Evolutionary conservation across 2,329 filamentous ascomycete genomes (phyloP), one percentile per base, ranked within the genome.

Genomic region (Epichloe amarillans): DNA sequence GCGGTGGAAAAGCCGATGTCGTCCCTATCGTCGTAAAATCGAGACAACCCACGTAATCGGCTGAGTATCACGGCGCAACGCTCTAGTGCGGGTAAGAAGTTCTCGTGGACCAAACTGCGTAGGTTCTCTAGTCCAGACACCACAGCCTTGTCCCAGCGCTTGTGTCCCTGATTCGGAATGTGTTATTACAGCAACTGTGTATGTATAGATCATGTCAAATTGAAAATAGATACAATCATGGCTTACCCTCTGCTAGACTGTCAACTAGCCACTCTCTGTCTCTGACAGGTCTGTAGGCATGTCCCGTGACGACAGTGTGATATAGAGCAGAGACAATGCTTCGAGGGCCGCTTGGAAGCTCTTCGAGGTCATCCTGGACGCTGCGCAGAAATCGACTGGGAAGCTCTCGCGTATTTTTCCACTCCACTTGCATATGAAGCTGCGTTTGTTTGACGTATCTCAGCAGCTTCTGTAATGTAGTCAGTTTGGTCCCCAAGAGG

Each of bases 91-190:
- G 93, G 93, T 2, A 97, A 74, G 48, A 96, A 81, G 63, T 94
- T 90, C 62, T 95, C 84, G 61, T 95, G 90, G 0, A 89, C 74
- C 12, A 97, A 74, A 49, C 80, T 78, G 47, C 88, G 80, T 10
- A 97, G 75, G 50, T 81, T 84, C 53, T 87, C 82, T 19, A 96
- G 83, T 1, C 89, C 88, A 4, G 81, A 80, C 2, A 79, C 76
- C 2, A 94, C 85, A 5, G 86, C 84, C 61, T 91, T 94, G 55
- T 97, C 90, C 93, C 93, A 98, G 46, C 93, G 77, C 67, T 95
- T 96, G 60, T 95, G 87, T 0, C 89, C 89, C 84, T 93, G 40
- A 44, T 53, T 45, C 23, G 35, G 8, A 21, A 17, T 17, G 8
- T 12, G 21, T 23, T 35, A 35, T 4, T 11, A 38, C 15, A 47